These are phyloP conservation scores for Zymoseptoria crescenta DNA, from an alignment of 2,329 filamentous ascomycete species.

Conservation along the genomic window DNA sequence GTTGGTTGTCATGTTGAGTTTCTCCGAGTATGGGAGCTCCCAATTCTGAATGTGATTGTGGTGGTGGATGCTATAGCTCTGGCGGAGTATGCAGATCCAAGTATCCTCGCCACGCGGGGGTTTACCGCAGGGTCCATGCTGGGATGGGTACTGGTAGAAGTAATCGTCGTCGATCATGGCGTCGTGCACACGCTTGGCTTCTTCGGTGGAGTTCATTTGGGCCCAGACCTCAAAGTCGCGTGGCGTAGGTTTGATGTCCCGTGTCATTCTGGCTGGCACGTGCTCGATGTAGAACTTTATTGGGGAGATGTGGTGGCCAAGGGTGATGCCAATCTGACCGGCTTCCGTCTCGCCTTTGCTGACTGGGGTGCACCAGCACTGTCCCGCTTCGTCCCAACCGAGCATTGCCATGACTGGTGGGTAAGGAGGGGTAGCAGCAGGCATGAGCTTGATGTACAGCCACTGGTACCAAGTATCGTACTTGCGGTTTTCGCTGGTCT, in stretches of 20 bases:
- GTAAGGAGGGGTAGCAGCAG: neutral
- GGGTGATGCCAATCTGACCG: conserved; percentile 55
- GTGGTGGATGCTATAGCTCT: conserved; percentile 35
- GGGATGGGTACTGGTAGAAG: conserved; percentile 1
- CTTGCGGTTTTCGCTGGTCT: conserved; percentile 32
- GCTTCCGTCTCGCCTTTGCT: conserved; percentile 43
- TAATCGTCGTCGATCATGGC: conserved; percentile 8
- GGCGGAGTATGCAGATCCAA: conserved; percentile 36
- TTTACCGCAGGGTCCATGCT: conserved; percentile 2
- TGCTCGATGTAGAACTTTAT: conserved; percentile 40
- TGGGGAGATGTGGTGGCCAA: conserved; percentile 32
- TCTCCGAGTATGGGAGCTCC: conserved; percentile 25
- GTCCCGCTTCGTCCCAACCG: conserved; percentile 68
- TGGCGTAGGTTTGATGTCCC: conserved; percentile 36
- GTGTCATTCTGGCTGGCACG: conserved; percentile 33
- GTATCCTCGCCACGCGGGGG: conserved; percentile 14
- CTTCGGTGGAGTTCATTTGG: conserved; percentile 20
- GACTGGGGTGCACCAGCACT: conserved; percentile 73
- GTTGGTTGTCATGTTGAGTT: conserved; percentile 23
- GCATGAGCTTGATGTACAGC: neutral
- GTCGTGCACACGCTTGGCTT: conserved; percentile 14
- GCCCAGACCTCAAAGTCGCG: conserved; percentile 41
- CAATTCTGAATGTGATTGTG: conserved; percentile 38
- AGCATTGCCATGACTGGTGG: conserved; percentile 46
- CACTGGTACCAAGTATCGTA: neutral